These are phyloP conservation scores for Irineochytrium annulatum DNA, from an alignment of 192 early-diverging fungal species.

Conservation along the genomic window DNA sequence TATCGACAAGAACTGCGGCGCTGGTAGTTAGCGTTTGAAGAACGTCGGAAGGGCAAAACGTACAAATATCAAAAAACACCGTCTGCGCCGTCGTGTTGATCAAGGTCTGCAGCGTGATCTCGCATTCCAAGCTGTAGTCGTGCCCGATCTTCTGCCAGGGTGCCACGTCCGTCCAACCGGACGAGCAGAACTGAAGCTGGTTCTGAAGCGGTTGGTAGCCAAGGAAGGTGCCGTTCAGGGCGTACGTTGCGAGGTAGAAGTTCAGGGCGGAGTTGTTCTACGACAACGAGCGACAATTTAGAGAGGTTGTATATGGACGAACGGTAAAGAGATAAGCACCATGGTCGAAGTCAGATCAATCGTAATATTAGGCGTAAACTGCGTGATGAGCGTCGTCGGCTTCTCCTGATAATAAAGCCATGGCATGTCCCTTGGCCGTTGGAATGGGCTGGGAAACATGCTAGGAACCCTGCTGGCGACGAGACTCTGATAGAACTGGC, in stretches of 20 bases:
- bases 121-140: slow-evolving; percentile 30
- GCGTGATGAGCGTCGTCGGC: slow-evolving; percentile 14
- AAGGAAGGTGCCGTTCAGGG: slow-evolving; percentile 45
- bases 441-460: slow-evolving; percentile 2
- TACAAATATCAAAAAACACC: slow-evolving; percentile 49
- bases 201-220: slow-evolving; percentile 34
- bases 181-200: slow-evolving; percentile 19
- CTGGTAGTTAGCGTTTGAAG: not conserved
- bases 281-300: not conserved
- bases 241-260: slow-evolving; percentile 42
- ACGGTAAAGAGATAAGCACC: not conserved
- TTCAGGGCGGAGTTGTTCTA: slow-evolving; percentile 12
- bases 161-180: not conserved
- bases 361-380: slow-evolving; percentile 17
- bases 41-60: not conserved
- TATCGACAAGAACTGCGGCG: slow-evolving; percentile 27
- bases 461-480: slow-evolving; percentile 6
- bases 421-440: slow-evolving; percentile 32
- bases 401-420: slow-evolving; percentile 34
- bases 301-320: not conserved
- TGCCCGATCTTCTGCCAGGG: slow-evolving; percentile 37
- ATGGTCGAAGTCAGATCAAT: slow-evolving; percentile 13
- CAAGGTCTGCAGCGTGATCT: slow-evolving; percentile 27
- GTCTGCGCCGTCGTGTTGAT: slow-evolving; percentile 21
- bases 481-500: slow-evolving; percentile 29